Conservation (phyloP, 2,329 filamentous ascomycete genomes). For the Dendrostoma leiphaemia region DNA sequence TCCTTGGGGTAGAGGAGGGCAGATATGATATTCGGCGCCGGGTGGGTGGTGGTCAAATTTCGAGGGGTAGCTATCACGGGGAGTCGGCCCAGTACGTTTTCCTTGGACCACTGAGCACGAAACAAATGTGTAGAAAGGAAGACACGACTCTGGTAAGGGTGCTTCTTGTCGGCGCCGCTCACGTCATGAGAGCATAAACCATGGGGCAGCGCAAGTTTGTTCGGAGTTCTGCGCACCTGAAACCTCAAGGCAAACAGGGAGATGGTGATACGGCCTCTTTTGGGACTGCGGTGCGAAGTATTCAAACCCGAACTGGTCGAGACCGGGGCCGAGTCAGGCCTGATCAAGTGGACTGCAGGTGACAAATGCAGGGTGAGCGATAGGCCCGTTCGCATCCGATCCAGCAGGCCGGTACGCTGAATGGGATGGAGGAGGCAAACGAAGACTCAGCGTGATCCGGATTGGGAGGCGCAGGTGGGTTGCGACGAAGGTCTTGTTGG, state of each 20-base stretch:
- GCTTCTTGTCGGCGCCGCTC: neutral
- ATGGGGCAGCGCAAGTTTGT: neutral
- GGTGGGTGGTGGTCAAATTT: neutral
- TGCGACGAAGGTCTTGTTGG: neutral
- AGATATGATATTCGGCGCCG: neutral
- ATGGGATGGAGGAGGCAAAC: neutral
- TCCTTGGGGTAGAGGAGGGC: neutral
- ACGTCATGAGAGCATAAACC: neutral
- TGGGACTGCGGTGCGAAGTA: slow-evolving; percentile 1
- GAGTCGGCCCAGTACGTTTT: neutral
- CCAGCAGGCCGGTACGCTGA: slow-evolving; percentile 2
- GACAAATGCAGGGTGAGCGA: slow-evolving; percentile 2
- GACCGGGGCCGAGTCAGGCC: neutral
- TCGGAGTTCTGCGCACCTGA: neutral
- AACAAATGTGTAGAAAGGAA: neutral
- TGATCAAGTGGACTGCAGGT: neutral
- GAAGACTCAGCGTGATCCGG: slow-evolving; percentile 1
- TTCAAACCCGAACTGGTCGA: neutral
- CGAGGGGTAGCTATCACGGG: neutral
- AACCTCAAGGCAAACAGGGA: neutral
- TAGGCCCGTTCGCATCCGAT: slow-evolving; percentile 1
- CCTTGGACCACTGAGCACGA: neutral
- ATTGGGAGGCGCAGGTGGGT: neutral
- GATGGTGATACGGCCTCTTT: neutral
- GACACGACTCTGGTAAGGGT: neutral